Percentiles rank a stretch among this genome's conserved stretches.
These are phyloP conservation scores for Yamadazyma atlantica DNA, from an alignment of 1,139 yeast genomes.

Conservation along the genomic window DNA sequence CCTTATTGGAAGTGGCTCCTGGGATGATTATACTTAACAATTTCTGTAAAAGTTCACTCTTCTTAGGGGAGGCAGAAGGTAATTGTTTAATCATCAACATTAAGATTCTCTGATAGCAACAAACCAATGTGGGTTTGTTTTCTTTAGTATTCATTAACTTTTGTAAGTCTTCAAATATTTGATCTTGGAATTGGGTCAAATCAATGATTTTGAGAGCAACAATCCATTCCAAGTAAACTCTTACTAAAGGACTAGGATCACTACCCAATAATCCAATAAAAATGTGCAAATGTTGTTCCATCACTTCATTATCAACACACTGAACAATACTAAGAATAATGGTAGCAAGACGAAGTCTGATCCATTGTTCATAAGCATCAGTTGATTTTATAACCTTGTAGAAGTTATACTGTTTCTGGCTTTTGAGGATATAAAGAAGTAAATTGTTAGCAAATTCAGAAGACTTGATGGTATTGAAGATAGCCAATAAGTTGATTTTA, in stretches of 20 bases:
- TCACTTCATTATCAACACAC: slow-evolving; percentile 16
- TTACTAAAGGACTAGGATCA: slow-evolving; percentile 77
- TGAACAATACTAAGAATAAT: slow-evolving; percentile 43
- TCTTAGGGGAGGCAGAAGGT: slow-evolving; percentile 20
- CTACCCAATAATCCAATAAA: slow-evolving; percentile 28
- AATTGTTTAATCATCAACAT: slow-evolving; percentile 53
- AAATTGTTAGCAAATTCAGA: slow-evolving; percentile 36
- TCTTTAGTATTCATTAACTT: slow-evolving; percentile 14
- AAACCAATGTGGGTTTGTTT: slow-evolving; percentile 52
- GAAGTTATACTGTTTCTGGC: slow-evolving; percentile 41
- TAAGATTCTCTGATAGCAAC: slow-evolving; percentile 61
- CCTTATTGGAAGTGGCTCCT: slow-evolving; percentile 81
- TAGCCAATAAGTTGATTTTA: slow-evolving; percentile 49
- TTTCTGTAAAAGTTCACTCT: slow-evolving; percentile 15
- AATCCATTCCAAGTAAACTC: slow-evolving; percentile 80
- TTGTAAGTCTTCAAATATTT: slow-evolving; percentile 20
- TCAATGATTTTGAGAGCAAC: slow-evolving; percentile 41
- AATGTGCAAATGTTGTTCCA: slow-evolving; percentile 18
- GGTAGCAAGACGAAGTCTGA: slow-evolving; percentile 58
- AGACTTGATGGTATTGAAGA: slow-evolving; percentile 36
- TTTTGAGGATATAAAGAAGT: slow-evolving; percentile 41
- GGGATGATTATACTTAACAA: slow-evolving; percentile 45
- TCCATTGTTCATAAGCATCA: slow-evolving; percentile 70
- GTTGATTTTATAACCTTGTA: slow-evolving; percentile 52
- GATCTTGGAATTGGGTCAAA: slow-evolving; percentile 17